Evolutionary conservation across 129 eudicot genomes (phyloP).

Genomic region (Lactuca saligna): DNA sequence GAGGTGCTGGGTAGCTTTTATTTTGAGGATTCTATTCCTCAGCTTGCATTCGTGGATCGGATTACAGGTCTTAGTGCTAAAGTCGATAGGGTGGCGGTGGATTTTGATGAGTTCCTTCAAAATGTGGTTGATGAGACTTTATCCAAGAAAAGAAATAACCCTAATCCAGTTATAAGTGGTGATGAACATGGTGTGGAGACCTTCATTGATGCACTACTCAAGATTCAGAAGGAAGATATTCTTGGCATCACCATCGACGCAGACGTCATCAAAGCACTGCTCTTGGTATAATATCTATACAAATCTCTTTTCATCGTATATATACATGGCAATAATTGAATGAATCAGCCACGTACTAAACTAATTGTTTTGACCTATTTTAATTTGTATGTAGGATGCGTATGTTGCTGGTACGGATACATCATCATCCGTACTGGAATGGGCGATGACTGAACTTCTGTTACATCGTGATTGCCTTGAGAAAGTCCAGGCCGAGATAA

Average conservation of each 20-base stretch:
- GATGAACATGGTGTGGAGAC: constrained; percentile 17
- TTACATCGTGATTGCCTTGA: background rate
- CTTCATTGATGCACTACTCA: constrained; percentile 45
- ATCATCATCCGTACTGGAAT: background rate
- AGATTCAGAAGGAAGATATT: constrained; percentile 32
- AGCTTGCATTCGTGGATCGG: constrained; percentile 37
- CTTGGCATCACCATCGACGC: constrained; percentile 35
- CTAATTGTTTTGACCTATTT: too few species aligned
- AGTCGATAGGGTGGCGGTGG: constrained; percentile 30
- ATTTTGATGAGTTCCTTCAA: constrained; percentile 45
- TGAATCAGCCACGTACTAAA: too few species aligned
- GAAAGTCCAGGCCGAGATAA: constrained; percentile 7
- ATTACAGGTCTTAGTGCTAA: constrained; percentile 37
- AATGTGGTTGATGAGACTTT: constrained; percentile 37
- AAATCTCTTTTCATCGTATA: background rate
- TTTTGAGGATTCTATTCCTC: constrained; percentile 45
- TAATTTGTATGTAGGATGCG: constrained; percentile 25
- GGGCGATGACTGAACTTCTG: constrained; percentile 14
- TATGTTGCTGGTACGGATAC: background rate
- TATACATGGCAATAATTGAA: too few species aligned
- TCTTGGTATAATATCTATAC: constrained; percentile 38
- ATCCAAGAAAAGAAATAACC: background rate
- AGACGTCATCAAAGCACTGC: constrained; percentile 50
- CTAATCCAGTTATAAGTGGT: too few species aligned
- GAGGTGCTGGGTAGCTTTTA: constrained; percentile 23